These are phyloP conservation scores for Epichloe gansuensis DNA, from an alignment of 2,329 filamentous ascomycete genomes.

Conservation along the genomic window DNA sequence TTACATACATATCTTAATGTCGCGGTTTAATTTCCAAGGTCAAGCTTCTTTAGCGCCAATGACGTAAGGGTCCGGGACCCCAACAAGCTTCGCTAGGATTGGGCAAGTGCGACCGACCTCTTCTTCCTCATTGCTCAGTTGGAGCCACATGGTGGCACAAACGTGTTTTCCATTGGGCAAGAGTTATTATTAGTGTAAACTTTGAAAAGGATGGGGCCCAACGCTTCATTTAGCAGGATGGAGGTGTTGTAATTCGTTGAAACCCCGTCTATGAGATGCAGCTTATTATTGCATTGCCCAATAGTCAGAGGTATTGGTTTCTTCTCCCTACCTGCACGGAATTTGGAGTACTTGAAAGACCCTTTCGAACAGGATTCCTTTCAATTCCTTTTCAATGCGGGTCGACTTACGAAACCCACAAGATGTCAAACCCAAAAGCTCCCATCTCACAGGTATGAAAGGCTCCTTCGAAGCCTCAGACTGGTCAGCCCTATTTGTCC, in stretches of 20 bases:
- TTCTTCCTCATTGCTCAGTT: neutral
- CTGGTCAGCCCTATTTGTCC: conserved; percentile 1
- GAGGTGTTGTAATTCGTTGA: neutral
- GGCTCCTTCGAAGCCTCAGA: neutral
- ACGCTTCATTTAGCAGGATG: neutral
- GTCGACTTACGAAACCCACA: too few relatives aligned
- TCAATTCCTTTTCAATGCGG: too few relatives aligned
- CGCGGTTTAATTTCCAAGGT: neutral
- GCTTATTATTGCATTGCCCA: too few relatives aligned
- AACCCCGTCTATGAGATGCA: too few relatives aligned
- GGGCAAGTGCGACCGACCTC: neutral
- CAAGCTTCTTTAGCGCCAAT: neutral
- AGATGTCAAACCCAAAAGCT: neutral
- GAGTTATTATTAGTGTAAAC: neutral
- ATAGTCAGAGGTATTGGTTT: too few relatives aligned
- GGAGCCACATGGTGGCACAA: neutral
- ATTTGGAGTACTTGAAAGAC: too few relatives aligned
- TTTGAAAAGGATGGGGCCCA: neutral
- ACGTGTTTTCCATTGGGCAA: neutral
- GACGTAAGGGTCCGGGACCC: neutral
- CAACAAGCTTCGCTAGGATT: neutral
- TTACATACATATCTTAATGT: neutral
- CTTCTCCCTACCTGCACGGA: too few relatives aligned
- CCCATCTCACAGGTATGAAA: neutral
- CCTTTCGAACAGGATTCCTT: too few relatives aligned